These are phyloP conservation scores for Manihot esculenta DNA, from an alignment of 441 rosid genomes.

Conservation along the genomic window DNA sequence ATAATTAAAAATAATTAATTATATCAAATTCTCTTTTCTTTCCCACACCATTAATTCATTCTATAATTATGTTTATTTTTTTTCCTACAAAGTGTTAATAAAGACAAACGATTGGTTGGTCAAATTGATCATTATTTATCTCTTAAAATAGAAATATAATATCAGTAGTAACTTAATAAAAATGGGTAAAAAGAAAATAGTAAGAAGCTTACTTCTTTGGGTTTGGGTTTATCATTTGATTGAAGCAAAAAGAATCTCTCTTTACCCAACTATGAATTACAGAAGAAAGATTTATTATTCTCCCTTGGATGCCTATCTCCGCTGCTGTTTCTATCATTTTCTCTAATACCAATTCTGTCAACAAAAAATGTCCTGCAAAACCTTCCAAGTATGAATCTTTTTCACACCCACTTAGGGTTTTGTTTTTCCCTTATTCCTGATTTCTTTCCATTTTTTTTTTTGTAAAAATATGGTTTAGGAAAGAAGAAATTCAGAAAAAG, in stretches of 20 bases:
- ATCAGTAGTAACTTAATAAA: no score
- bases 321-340: slow-evolving; percentile 78
- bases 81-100: no score
- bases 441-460: no score
- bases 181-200: not conserved
- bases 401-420: not conserved
- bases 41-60: no score
- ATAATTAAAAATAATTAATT: not conserved
- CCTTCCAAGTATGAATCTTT: not conserved
- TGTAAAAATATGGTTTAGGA: no score
- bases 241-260: slow-evolving; percentile 58
- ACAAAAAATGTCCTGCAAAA: slow-evolving; percentile 75
- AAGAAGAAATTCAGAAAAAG: not conserved
- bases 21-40: not conserved
- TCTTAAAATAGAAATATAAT: no score
- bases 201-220: slow-evolving; percentile 58
- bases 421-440: no score
- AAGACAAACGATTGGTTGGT: no score
- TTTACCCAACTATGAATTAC: slow-evolving; percentile 88
- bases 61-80: no score
- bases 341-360: slow-evolving; percentile 76
- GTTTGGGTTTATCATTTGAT: slow-evolving; percentile 58
- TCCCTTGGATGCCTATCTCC: slow-evolving; percentile 66
- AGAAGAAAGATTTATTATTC: slow-evolving; percentile 84
- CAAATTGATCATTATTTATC: no score